A percentile compares a stretch with the other conserved stretches of the same genome.
Conservation (phyloP, 148 eudicot genomes). For the Fallopia convolvulus region DNA sequence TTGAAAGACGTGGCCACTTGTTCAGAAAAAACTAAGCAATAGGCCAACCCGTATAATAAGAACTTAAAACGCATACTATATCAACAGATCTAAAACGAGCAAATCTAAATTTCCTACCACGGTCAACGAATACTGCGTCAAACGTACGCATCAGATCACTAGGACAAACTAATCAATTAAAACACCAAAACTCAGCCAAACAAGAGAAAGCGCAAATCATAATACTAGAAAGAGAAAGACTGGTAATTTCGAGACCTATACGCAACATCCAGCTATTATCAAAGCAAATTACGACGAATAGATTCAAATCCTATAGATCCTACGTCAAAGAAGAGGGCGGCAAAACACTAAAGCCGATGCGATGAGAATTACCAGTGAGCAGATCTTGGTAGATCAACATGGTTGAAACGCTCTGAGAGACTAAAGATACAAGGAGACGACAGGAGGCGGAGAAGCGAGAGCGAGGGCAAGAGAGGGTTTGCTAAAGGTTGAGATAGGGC, state of each 20-base stretch:
- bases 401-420: conserved; percentile 15
- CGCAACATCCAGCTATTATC: background rate
- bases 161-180: background rate
- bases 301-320: background rate
- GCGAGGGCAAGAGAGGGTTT: background rate
- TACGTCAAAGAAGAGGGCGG: background rate
- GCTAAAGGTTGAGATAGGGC: background rate
- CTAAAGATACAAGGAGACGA: background rate
- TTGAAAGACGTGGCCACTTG: background rate
- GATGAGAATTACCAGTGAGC: conserved; percentile 23
- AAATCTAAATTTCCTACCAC: background rate
- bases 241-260: background rate
- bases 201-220: background rate
- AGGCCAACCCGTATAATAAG: background rate
- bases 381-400: conserved; percentile 47
- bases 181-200: background rate
- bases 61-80: background rate
- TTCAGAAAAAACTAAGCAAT: background rate
- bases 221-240: background rate
- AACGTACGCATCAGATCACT: background rate
- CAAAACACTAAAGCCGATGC: background rate
- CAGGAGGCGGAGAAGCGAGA: background rate
- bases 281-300: background rate
- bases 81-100: background rate
- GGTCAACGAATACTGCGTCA: background rate